Evolutionary conservation across 2,329 filamentous ascomycete species (phyloP), one percentile per base, ranked within the genome.

Genomic region (Ophiosphaerella korrae): DNA sequence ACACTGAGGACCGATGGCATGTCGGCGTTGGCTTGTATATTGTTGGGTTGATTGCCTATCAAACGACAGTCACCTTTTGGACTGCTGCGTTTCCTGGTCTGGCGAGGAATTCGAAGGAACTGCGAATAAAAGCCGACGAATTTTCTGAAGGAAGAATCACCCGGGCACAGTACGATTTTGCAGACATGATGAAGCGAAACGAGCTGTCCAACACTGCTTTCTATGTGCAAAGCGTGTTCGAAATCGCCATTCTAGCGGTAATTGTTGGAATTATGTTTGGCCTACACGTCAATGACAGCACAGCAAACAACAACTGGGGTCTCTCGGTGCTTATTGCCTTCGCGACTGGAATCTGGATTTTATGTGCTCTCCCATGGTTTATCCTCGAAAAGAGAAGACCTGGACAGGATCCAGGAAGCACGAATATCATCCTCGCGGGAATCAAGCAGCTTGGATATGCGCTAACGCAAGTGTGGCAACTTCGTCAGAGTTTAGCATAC

Each of bases 11-110:
- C 3, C 77, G 85, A 64, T 89, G 87, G 87, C 77, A 81, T 41
- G 73, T 79, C 7, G 87, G 77, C 0, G 78, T 83, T 0, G 86
- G 80, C 0, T 68, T 89, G 3, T 89, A 89, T 66, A 85, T 88
- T 48, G 80, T 88, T 13, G 86, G 85, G 2, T 68, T 88, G 36
- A 85, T 89, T 55, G 81, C 82, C 1, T 88, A 88, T 59, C 85
- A 88, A 69, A 81, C 86, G 2, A 86, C 84, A 0, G 74, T 88
- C 42, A 88, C 86, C 0, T 88, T 88, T 67, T 88, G 85, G 84
- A 87, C 84, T 2, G 68, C 86, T 0, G 84, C 86, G 0, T 85
- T 85, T 50, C 82, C 83, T 3, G 77, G 81, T 0, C 71, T 86
- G 7, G 82, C 83, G 4, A 70, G 82, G 6, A 84, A 85, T 57